Conservation (phyloP, 768 basidiomycete genomes). For the Amanita fuliginea region DNA sequence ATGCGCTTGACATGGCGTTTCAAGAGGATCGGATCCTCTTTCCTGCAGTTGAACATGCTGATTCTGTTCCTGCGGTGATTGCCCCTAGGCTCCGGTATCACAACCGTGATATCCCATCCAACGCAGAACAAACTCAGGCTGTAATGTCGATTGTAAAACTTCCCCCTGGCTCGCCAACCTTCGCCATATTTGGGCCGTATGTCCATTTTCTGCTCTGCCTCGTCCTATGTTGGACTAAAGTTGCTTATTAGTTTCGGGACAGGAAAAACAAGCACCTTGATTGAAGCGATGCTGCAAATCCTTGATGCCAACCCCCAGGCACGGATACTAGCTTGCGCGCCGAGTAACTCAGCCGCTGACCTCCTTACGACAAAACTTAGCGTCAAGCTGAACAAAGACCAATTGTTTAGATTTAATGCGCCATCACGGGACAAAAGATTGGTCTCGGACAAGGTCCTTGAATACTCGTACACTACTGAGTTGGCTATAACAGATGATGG, state of each 20-base stretch:
- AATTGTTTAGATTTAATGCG: conserved; percentile 38
- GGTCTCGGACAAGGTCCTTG: too few species aligned
- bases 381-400: conserved; percentile 18
- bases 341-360: conserved; percentile 46
- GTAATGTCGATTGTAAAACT: conserved; percentile 32
- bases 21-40: conserved; percentile 31
- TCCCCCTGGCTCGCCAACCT: conserved; percentile 34
- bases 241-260: conserved; percentile 23
- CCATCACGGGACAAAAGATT: conserved; percentile 15
- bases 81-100: too few species aligned
- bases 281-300: conserved; percentile 39
- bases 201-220: too few species aligned
- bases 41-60: conserved; percentile 9
- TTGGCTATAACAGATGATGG: too few species aligned
- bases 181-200: conserved; percentile 33
- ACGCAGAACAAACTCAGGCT: conserved; percentile 33
- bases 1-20: conserved; percentile 29
- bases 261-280: conserved; percentile 43
- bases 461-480: too few species aligned
- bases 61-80: too few species aligned
- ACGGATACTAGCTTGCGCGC: conserved; percentile 38
- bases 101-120: conserved; percentile 17
- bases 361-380: conserved; percentile 24
- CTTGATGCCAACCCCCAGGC: conserved; percentile 19
- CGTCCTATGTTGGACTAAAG: too few species aligned